A percentile compares a stretch with the other conserved stretches of the same genome.
Conservation (phyloP, 208 protist species). For the Phytomonas sp. region DNA sequence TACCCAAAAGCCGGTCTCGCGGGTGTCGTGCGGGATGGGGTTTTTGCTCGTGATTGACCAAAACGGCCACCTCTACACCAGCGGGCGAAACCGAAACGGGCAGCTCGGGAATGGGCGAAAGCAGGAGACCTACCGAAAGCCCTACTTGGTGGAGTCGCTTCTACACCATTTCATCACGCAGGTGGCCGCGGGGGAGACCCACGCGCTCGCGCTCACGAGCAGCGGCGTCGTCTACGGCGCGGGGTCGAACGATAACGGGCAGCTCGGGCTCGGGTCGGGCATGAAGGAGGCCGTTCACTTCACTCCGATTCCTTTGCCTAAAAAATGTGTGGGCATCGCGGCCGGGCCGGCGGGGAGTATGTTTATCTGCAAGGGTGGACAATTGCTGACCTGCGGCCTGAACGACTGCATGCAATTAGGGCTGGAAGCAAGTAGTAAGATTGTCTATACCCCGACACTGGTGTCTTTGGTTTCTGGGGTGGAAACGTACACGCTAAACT, state of each 20-base stretch:
- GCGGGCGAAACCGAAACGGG: slow-evolving; percentile 78
- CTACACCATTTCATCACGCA: slow-evolving; percentile 75
- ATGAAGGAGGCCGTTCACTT: slow-evolving; percentile 38
- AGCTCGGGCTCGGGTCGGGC: slow-evolving; percentile 63
- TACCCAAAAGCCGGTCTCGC: slow-evolving; percentile 55
- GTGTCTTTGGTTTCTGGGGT: slow-evolving; percentile 51
- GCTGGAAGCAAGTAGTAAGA: slow-evolving; percentile 35
- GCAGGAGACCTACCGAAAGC: slow-evolving; percentile 56
- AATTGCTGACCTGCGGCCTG: slow-evolving; percentile 64
- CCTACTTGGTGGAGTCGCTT: slow-evolving; percentile 39
- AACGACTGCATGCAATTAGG: slow-evolving; percentile 84
- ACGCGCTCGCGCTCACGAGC: slow-evolving; percentile 79
- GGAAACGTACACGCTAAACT: slow-evolving; percentile 80
- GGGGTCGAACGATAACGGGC: slow-evolving; percentile 76
- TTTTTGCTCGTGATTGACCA: slow-evolving; percentile 84
- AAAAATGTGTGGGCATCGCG: slow-evolving; percentile 68
- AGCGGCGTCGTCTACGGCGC: slow-evolving; percentile 76
- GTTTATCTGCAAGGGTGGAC: slow-evolving; percentile 74
- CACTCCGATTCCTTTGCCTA: slow-evolving; percentile 51
- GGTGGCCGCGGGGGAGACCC: slow-evolving; percentile 69
- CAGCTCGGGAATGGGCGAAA: slow-evolving; percentile 76
- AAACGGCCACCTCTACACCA: slow-evolving; percentile 71
- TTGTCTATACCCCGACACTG: slow-evolving; percentile 39
- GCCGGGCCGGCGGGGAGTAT: slow-evolving; percentile 73
- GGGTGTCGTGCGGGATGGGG: slow-evolving; percentile 62